Evolutionary conservation across 2,329 filamentous ascomycete species (phyloP), one percentile per base, ranked within the genome.

Genomic region (Fusarium ramigenum): DNA sequence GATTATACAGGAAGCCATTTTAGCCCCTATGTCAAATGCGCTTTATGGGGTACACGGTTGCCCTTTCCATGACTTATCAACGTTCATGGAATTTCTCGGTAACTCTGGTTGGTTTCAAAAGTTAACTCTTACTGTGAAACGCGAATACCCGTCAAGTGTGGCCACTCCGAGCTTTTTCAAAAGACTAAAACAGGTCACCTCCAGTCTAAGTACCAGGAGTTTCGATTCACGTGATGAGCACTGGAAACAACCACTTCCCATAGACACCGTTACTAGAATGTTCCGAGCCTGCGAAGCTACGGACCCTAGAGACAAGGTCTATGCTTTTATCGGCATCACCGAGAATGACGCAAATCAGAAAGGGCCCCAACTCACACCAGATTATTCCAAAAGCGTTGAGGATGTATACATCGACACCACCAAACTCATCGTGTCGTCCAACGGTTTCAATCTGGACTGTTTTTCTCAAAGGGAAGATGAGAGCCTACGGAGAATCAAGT

Each of bases 121-220:
- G 36, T 9, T 37, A 5, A 37, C 14, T 15, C 14, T 34, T 9
- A 9, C 28, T 9, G 8, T 9, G 8, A 15, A 34, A 5, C 25
- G 6, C 25, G 6, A 25, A 25, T 34, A 34, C 32, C 14, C 32
- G 14, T 10, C 10, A 10, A 34, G 16, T 18, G 18, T 37, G 6
- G 36, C 9, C 18, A 14, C 10, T 21, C 44, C 44, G 7, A 15
- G 9, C 18, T 47, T 47, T 30, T 47, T 47, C 19, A 15, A 5
- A 0, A 9, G 7, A 5, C 11, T 47, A 21, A 0, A 1, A 11
- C 4, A 8, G 19, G 4, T 32, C 19, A 10, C 1, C 8, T n/a
- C 32, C 9, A 12, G 44, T 21, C 12, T 47, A 30, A 28, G 46
- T 19, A 47, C 8, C 12, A 9, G 25, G 8, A 30, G 21, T 4